Base-by-base conservation (phyloP, 192 early-diverging fungal species). In the Geranomyces michiganensis region DNA sequence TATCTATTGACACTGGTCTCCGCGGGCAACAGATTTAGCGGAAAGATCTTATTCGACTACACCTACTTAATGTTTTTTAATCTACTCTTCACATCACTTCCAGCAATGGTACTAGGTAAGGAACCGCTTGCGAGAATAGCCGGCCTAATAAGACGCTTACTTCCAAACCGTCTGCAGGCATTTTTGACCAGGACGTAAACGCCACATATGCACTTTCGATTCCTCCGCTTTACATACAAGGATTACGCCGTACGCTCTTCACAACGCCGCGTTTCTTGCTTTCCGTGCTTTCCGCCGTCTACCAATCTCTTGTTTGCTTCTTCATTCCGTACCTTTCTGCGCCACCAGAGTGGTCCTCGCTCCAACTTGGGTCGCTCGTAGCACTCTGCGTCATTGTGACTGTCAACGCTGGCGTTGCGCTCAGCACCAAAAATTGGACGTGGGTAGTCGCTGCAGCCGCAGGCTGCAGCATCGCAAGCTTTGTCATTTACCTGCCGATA, bases 21-120 rank as follows among this genome's bases (percentile, higher is more conserved):
- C 19, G 17, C n/a, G 15, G 41, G 22, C 63, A 29, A 6, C 32
- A 87, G 86, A 15, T 88, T 88, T 68, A 83, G 77, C n/a, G 86
- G 82, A 17, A 68, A 69, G 22, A 66, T 85, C 26, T 69, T 84
- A 6, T 78, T 71, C 29, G 87, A 89, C 59, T 94, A 92, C 70
- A 94, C 91, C 12, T 97, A 92, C 56, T 89, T 91, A 64, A 85
- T 97, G 76, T 94, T 97, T 70, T 99, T 95, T 76, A 92, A 95
- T 48, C 91, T 94, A 56, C 84, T 92, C 22, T 95, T 94, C 76
- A 88, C 95, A 29, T 88, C 91, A 56, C 80, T 95, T 6, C 93
- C 92, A 68, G 92, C 94, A 1, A 30, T 76, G 24, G 31, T 76
- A 5, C 65, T 74, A 8, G 73, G 73, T 73, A 58, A 58, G 62